Conservation (phyloP, 2,329 filamentous ascomycete species). For the Botryotinia narcissicola region DNA sequence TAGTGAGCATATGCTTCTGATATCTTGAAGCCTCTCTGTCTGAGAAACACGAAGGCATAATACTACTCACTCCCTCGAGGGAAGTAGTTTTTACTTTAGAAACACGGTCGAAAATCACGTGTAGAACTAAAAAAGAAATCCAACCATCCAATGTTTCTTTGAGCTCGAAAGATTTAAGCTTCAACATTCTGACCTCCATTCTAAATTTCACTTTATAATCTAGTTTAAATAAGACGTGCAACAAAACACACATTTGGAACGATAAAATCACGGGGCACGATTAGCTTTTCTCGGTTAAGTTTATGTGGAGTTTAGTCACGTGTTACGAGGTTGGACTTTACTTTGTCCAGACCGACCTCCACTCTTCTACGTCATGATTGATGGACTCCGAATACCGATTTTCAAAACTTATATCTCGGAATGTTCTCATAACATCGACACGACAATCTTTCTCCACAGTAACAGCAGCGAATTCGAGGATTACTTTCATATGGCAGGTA, state of each 20-base stretch:
- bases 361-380: not conserved
- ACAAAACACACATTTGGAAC: not conserved
- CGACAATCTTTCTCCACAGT: not conserved
- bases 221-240: not conserved
- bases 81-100: accelerated
- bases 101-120: not conserved
- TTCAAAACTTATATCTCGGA: not conserved
- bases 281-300: not conserved
- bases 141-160: accelerated
- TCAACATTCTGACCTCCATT: not conserved
- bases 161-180: not conserved
- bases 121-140: accelerated
- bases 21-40: not conserved
- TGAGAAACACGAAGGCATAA: not conserved
- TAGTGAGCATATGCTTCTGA: not conserved
- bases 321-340: not conserved
- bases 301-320: not conserved
- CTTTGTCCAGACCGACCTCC: not conserved
- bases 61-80: not conserved
- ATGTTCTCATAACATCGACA: not conserved
- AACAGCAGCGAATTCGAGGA: not conserved
- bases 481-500: not conserved
- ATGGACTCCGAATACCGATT: not conserved
- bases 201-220: not conserved
- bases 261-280: not conserved